Conservation (phyloP, 2,329 filamentous ascomycete species). For the Trichoderma atroviride region DNA sequence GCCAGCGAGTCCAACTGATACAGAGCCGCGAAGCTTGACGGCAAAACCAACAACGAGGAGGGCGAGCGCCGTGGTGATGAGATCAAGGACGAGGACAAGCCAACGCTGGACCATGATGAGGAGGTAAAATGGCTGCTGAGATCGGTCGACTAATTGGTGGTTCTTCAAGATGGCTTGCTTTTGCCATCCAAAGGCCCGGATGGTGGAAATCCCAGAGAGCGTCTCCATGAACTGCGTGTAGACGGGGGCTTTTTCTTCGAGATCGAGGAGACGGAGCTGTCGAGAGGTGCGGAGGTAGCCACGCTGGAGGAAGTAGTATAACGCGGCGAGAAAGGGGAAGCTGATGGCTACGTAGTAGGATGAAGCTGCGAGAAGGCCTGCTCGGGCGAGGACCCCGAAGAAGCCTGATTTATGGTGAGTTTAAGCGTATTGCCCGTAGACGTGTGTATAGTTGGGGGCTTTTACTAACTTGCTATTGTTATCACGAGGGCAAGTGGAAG, state of each 20-base stretch:
- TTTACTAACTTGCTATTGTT: slow-evolving; percentile 41
- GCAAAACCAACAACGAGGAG: slow-evolving; percentile 52
- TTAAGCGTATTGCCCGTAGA: not conserved
- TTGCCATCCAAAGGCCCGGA: slow-evolving; percentile 58
- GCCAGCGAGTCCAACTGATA: slow-evolving; percentile 40
- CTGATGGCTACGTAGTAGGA: slow-evolving; percentile 43
- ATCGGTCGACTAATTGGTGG: slow-evolving; percentile 51
- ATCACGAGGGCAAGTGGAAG: slow-evolving; percentile 43
- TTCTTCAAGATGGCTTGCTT: slow-evolving; percentile 47
- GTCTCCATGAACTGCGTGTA: slow-evolving; percentile 51
- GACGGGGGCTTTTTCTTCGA: slow-evolving; percentile 46
- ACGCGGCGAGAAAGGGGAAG: slow-evolving; percentile 46
- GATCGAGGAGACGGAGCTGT: slow-evolving; percentile 46
- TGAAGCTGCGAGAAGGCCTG: slow-evolving; percentile 33
- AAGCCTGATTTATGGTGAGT: slow-evolving; percentile 36
- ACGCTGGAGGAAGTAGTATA: slow-evolving; percentile 49
- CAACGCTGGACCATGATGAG: slow-evolving; percentile 60
- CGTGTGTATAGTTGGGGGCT: not conserved
- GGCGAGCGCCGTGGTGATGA: slow-evolving; percentile 52
- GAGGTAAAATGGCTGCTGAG: slow-evolving; percentile 60
- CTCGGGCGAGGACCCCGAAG: slow-evolving; percentile 36
- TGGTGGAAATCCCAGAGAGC: slow-evolving; percentile 50
- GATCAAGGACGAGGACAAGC: slow-evolving; percentile 55
- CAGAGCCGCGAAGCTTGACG: slow-evolving; percentile 37
- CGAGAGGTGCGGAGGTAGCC: slow-evolving; percentile 48